These are phyloP conservation scores for Nematodospora valgi DNA, from an alignment of 805 yeast genomes.

Conservation along the genomic window DNA sequence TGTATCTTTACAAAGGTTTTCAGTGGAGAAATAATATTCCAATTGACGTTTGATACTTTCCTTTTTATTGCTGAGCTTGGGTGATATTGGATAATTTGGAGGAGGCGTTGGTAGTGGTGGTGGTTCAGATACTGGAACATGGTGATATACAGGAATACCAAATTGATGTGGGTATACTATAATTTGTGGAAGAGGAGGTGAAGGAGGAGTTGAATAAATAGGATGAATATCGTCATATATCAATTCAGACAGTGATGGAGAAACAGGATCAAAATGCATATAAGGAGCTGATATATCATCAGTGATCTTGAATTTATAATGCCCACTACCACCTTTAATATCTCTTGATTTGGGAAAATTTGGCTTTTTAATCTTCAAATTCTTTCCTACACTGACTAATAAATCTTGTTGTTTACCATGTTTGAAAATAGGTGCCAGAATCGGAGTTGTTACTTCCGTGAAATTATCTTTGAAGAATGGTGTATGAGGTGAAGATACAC, in stretches of 20 bases:
- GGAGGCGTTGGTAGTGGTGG: not conserved
- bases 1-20: constrained; percentile 20
- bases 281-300: too few relatives aligned
- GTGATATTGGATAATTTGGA: constrained; percentile 1
- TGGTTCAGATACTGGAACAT: not conserved
- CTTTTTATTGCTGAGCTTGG: constrained; percentile 1
- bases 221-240: too few relatives aligned
- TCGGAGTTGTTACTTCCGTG: not conserved
- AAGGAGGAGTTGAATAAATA: too few relatives aligned
- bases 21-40: constrained; percentile 19
- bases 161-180: not conserved
- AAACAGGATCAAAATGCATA: too few relatives aligned
- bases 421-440: constrained; percentile 4
- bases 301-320: constrained; percentile 3
- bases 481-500: constrained; percentile 2
- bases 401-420: constrained; percentile 1
- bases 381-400: constrained; percentile 9
- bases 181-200: not conserved
- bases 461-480: not conserved
- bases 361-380: constrained; percentile 10
- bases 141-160: not conserved
- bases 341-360: constrained; percentile 5
- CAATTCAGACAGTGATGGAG: too few relatives aligned
- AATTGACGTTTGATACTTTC: constrained; percentile 14
- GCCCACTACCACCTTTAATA: not conserved